phyloP scores from a whole-genome alignment of 352 stramenopile species.

The Pythium brassicae region DNA sequence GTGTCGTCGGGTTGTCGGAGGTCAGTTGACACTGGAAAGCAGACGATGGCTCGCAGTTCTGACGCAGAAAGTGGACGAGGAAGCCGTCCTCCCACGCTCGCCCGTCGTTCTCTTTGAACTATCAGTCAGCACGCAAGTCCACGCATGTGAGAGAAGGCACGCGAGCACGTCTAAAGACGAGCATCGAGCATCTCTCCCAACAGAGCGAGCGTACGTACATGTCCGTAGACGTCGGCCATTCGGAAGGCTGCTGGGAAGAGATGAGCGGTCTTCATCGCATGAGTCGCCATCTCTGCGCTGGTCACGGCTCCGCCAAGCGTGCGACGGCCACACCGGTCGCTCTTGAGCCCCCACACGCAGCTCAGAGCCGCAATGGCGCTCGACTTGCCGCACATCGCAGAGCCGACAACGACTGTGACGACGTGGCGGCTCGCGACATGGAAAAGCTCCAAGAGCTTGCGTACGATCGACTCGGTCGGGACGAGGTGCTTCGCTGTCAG shows the following conservation, averaged over 20 bases:
- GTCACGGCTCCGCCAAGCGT: not conserved
- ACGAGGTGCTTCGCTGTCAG: constrained; percentile 23
- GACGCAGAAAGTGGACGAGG: constrained; percentile 49
- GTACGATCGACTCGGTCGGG: constrained; percentile 36
- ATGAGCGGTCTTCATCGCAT: constrained; percentile 24
- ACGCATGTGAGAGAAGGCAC: not conserved
- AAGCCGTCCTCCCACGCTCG: constrained; percentile 54
- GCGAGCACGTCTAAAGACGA: too few relatives aligned
- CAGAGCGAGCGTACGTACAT: constrained; percentile 7
- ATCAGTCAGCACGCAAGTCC: not conserved
- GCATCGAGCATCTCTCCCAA: too few relatives aligned
- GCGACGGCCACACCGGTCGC: not conserved
- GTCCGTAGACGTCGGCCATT: constrained; percentile 46
- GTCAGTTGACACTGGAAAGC: not conserved
- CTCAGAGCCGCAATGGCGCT: constrained; percentile 42
- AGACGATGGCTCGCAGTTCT: constrained; percentile 22
- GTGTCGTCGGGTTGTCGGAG: not conserved
- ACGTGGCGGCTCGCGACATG: constrained; percentile 31
- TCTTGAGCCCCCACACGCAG: constrained; percentile 19
- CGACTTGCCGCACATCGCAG: constrained; percentile 53
- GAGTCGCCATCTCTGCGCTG: constrained; percentile 2
- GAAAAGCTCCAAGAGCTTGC: constrained; percentile 62
- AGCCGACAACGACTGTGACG: constrained; percentile 45
- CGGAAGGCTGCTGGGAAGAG: constrained; percentile 41
- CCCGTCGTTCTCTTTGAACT: constrained; percentile 34